Evolutionary conservation across 2,329 filamentous ascomycete species (phyloP).

Genomic region (Aspergillus chevalieri): DNA sequence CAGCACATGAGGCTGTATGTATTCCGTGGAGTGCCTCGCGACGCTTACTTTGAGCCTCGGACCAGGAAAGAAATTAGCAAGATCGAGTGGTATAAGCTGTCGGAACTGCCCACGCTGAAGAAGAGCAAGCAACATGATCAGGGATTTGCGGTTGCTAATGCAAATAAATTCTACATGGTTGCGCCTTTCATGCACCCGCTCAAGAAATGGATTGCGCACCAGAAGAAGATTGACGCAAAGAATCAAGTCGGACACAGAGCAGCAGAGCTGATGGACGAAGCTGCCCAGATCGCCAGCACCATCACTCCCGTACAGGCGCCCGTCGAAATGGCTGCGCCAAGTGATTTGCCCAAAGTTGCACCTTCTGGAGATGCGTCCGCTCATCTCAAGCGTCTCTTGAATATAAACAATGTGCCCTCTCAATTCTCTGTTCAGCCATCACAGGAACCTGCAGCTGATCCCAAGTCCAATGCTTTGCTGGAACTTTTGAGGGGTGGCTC

Average conservation of each 20-base stretch:
- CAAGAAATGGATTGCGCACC: constrained; percentile 84
- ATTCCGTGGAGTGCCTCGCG: constrained; percentile 79
- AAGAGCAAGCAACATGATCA: constrained; percentile 64
- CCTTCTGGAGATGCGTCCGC: constrained; percentile 40
- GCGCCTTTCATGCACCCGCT: constrained; percentile 81
- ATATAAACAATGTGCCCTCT: constrained; percentile 25
- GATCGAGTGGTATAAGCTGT: constrained; percentile 89
- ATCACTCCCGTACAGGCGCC: constrained; percentile 14
- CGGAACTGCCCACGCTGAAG: constrained; percentile 75
- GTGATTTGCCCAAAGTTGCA: constrained; percentile 37
- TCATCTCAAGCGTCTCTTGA: constrained; percentile 47
- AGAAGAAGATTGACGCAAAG: constrained; percentile 65
- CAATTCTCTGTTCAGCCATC: constrained; percentile 10
- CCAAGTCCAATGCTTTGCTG: constrained; percentile 49
- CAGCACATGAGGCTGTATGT: constrained; percentile 91
- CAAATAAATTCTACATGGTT: constrained; percentile 96
- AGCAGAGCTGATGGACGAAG: constrained; percentile 57
- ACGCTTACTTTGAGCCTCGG: constrained; percentile 79
- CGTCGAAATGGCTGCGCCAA: constrained; percentile 23
- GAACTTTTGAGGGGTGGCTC: constrained; percentile 47
- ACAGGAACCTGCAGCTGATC: constrained; percentile 18
- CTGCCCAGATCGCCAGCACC: constrained; percentile 13
- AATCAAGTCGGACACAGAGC: constrained; percentile 40
- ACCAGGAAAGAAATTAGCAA: constrained; percentile 97
- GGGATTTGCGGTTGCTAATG: constrained; percentile 52